Conservation (phyloP, 768 basidiomycete genomes). For the Amanita phalloides region DNA sequence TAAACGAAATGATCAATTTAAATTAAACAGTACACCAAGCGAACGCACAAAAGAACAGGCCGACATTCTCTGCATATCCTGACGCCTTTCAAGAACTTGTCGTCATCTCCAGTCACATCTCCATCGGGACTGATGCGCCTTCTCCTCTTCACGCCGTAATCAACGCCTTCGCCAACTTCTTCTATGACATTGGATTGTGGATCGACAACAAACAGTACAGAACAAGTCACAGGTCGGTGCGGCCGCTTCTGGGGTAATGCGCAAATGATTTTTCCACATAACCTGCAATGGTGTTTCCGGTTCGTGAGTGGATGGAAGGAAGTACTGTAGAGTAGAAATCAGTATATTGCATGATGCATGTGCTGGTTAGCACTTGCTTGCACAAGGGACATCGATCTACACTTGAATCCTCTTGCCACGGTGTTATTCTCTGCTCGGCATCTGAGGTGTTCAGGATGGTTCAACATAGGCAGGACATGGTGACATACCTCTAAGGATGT, state of each 20-base stretch:
- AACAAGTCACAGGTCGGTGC: constrained; percentile 59
- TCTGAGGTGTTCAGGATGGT: constrained; percentile 23
- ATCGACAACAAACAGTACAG: constrained; percentile 81
- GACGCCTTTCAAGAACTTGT: constrained; percentile 83
- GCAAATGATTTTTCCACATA: constrained; percentile 89
- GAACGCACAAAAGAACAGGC: constrained; percentile 62
- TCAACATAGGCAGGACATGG: constrained; percentile 1
- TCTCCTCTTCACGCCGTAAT: constrained; percentile 65
- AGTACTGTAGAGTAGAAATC: constrained; percentile 22
- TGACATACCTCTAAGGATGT: constrained; percentile 56
- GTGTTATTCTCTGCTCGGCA: constrained; percentile 87
- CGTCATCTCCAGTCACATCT: constrained; percentile 37
- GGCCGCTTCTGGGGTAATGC: constrained; percentile 72
- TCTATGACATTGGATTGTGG: constrained; percentile 66
- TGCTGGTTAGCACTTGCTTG: constrained; percentile 33
- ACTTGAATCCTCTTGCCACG: constrained; percentile 80
- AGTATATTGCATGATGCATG: not conserved
- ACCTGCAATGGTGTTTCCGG: constrained; percentile 91
- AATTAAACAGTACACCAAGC: not conserved
- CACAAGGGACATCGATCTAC: constrained; percentile 83
- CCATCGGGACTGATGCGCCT: constrained; percentile 12
- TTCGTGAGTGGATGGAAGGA: constrained; percentile 87
- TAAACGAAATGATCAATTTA: constrained; percentile 18
- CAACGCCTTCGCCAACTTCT: constrained; percentile 74
- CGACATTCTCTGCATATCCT: constrained; percentile 82